These are phyloP conservation scores for Thalassiosira delicatula DNA, from an alignment of 352 stramenopile genomes.

Conservation along the genomic window DNA sequence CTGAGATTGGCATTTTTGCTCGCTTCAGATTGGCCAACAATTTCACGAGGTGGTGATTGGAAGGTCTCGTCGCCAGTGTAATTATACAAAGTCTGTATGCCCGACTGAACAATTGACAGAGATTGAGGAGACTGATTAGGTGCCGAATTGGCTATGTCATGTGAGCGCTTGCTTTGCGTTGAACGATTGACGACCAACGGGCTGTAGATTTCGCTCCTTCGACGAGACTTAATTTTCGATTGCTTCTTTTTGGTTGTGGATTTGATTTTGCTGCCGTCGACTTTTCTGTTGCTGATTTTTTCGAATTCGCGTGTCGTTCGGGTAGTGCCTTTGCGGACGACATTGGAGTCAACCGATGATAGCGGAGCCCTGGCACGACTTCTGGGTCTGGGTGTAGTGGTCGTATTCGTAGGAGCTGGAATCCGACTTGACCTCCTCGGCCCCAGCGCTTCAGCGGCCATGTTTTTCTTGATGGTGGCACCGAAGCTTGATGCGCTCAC, in stretches of 20 bases:
- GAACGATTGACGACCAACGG: neutral
- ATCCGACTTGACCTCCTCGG: no score
- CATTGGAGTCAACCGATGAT: slow-evolving; percentile 28
- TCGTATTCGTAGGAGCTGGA: no score
- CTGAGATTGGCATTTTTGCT: neutral
- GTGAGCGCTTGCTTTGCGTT: neutral
- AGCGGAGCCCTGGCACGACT: slow-evolving; percentile 31
- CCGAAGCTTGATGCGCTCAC: no score
- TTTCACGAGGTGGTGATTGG: neutral
- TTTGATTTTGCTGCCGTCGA: neutral
- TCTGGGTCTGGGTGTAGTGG: neutral
- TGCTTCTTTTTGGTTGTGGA: slow-evolving; percentile 25
- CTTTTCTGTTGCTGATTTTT: neutral
- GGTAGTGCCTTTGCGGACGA: neutral
- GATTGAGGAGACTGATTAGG: neutral
- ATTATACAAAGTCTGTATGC: no score
- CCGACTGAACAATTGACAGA: no score
- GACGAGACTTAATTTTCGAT: slow-evolving; percentile 13
- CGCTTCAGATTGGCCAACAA: neutral
- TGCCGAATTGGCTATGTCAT: neutral
- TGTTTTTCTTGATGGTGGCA: no score
- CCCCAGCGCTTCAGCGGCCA: no score
- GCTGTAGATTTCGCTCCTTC: slow-evolving; percentile 28
- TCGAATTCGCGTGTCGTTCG: neutral
- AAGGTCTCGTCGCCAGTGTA: no score